A percentile compares a stretch with the other conserved stretches of the same genome.
phyloP scores from a whole-genome alignment of 1,139 yeast genomes.

The Saccharomyces hybrid region DNA sequence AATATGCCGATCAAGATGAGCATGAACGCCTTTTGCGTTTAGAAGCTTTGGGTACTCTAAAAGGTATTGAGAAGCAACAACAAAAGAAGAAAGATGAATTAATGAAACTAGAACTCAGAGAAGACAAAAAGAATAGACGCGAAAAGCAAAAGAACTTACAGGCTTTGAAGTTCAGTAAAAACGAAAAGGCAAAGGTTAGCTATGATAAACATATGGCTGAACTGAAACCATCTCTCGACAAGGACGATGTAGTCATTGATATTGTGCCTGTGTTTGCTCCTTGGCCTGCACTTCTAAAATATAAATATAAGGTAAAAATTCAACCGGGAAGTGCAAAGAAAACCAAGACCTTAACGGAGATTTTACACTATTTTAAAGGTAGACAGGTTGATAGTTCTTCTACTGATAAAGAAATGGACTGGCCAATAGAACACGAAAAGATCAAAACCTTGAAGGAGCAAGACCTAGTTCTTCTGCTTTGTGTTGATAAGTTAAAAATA shows the following conservation, averaged over 20 bases:
- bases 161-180: constrained; percentile 40
- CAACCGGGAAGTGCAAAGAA: constrained; percentile 85
- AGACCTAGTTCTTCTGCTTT: constrained; percentile 45
- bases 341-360: constrained; percentile 75
- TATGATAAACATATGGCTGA: constrained; percentile 33
- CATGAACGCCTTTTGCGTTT: constrained; percentile 69
- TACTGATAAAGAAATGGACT: constrained; percentile 51
- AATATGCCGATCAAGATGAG: constrained; percentile 88
- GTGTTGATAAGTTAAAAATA: constrained; percentile 44
- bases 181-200: constrained; percentile 27
- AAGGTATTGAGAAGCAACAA: constrained; percentile 48
- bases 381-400: constrained; percentile 47
- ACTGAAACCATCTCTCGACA: constrained; percentile 34
- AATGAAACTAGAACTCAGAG: constrained; percentile 34
- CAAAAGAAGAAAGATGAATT: constrained; percentile 34
- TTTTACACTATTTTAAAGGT: constrained; percentile 49
- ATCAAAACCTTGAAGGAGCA: constrained; percentile 51
- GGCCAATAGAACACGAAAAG: constrained; percentile 63
- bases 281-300: constrained; percentile 70
- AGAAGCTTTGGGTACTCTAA: constrained; percentile 77
- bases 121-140: constrained; percentile 35
- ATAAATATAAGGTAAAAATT: constrained; percentile 75
- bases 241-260: constrained; percentile 43
- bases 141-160: constrained; percentile 47
- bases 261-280: constrained; percentile 90